Evolutionary conservation across 2,329 filamentous ascomycete species (phyloP), one percentile per base, ranked within the genome.

Genomic region (Verticillium nonalfalfae): DNA sequence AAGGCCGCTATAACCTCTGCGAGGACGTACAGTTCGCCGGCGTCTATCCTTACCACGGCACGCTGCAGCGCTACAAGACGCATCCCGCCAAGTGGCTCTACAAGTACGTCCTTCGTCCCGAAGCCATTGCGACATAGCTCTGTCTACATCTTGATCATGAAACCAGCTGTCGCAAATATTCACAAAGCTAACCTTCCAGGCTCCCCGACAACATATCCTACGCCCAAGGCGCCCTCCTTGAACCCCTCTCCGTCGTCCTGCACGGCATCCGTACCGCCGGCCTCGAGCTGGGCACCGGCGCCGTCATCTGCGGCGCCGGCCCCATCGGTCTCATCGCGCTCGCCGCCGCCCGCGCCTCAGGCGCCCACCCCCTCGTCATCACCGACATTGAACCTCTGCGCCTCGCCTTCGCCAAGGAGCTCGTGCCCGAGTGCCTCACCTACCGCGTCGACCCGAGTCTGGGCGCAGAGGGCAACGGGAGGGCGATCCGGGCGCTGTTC

Each of bases 1-100:
- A 81, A 33, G 86, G 85, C 3, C 81, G 84, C 11, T 88, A 87
- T 66, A 88, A 88, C 66, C 80, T 88, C 6, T 89, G 86, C 68
- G 80, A 85, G 64, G 79, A 84, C 58, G 85, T 88, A 3, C 75
- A 79, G 56, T 89, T 89, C 66, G 76, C 83, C 0, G 85, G 85
- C 21, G 85, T 86, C 15, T 87, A 85, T 66, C 86, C 85, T 0
- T 79, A 87, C 66, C 73, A 79, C 60, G 86, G 86, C 7, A 85
- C 82, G 0, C 77, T 90, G 9, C 85, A 86, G 68, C 73, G 85
- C 64, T 87, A 84, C 74, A 86, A 85, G 67, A 76, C 81, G 21
- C 86, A 88, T 65, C 82, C 85, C 0, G 85, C 85, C 4, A 83
- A 80, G 68, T 88, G 82, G 79, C 72, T 84, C 40, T 81, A 86